A percentile compares a stretch with the other conserved stretches of the same genome.
Conservation (phyloP, 2,329 filamentous ascomycete genomes). For the Domatiomyces catenatus region DNA sequence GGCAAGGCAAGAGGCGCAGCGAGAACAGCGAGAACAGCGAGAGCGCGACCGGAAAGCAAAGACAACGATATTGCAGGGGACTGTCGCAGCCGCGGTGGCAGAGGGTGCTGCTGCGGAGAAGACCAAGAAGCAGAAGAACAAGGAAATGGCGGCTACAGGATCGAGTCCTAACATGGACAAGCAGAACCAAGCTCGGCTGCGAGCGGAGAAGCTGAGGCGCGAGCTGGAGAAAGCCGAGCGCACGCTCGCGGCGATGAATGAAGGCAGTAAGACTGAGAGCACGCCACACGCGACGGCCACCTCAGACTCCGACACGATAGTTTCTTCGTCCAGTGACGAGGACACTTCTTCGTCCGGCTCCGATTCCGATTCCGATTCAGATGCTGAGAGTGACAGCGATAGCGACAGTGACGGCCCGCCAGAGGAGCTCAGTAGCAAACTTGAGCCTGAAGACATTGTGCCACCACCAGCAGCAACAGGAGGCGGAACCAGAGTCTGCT, state of each 20-base stretch:
- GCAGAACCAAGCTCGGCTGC: conserved; percentile 10
- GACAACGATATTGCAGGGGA: conserved; percentile 1
- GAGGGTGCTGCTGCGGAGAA: neutral
- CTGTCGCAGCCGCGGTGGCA: neutral
- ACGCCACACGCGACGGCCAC: no score
- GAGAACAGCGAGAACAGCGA: conserved; percentile 21
- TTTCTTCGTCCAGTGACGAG: conserved; percentile 3
- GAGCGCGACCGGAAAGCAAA: conserved; percentile 13
- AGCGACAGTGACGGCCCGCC: conserved; percentile 26
- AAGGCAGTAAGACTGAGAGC: conserved; percentile 7
- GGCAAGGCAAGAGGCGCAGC: conserved; percentile 25
- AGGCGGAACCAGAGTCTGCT: neutral
- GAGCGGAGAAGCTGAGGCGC: conserved; percentile 27
- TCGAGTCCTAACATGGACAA: neutral
- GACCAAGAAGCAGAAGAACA: conserved; percentile 3
- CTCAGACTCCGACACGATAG: conserved; percentile 7
- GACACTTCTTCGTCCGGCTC: conserved; percentile 2
- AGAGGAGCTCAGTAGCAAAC: conserved; percentile 27
- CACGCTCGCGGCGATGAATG: conserved; percentile 8
- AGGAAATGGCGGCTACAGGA: conserved; percentile 1
- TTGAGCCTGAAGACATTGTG: neutral
- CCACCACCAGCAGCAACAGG: neutral
- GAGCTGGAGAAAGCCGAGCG: conserved; percentile 31
- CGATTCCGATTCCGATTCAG: conserved; percentile 13
- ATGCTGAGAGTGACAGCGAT: conserved; percentile 19